A percentile compares a stretch with the other conserved stretches of the same genome.
Conservation (phyloP, 305 asterid species). For the Coffea humblotiana region DNA sequence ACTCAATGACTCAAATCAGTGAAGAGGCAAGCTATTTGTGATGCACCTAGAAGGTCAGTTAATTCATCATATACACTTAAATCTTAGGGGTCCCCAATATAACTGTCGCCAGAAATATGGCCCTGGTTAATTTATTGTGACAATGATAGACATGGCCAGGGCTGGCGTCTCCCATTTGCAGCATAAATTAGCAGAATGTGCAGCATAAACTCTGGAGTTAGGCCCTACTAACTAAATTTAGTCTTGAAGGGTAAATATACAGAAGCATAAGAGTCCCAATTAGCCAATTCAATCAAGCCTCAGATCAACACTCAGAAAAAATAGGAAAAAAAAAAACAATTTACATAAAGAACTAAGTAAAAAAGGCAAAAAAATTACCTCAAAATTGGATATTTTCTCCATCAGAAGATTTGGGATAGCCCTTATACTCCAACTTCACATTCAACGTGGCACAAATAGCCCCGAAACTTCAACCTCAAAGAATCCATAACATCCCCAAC, state of each 20-base stretch:
- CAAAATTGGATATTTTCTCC: constrained; percentile 22
- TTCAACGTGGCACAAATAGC: constrained; percentile 61
- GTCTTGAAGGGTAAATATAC: background rate
- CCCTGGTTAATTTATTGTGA: background rate
- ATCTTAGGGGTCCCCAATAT: background rate
- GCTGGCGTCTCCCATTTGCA: background rate
- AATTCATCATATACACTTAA: background rate
- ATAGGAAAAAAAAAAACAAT: no score
- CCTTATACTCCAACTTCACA: constrained; percentile 55
- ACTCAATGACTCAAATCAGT: background rate
- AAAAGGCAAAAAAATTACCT: background rate
- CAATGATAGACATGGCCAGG: background rate
- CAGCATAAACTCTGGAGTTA: background rate
- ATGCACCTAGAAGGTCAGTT: background rate
- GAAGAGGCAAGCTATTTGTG: background rate
- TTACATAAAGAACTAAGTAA: no score
- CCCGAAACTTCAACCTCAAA: constrained; percentile 63
- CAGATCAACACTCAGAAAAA: no score
- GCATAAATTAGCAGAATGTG: background rate
- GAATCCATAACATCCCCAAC: constrained; percentile 53
- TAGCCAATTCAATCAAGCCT: no score
- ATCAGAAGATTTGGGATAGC: constrained; percentile 48
- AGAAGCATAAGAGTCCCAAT: no score
- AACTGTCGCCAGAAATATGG: constrained; percentile 2
- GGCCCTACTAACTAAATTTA: background rate